These are phyloP conservation scores for Fraxinus excelsior DNA, from an alignment of 257 asterid genomes.

Conservation along the genomic window DNA sequence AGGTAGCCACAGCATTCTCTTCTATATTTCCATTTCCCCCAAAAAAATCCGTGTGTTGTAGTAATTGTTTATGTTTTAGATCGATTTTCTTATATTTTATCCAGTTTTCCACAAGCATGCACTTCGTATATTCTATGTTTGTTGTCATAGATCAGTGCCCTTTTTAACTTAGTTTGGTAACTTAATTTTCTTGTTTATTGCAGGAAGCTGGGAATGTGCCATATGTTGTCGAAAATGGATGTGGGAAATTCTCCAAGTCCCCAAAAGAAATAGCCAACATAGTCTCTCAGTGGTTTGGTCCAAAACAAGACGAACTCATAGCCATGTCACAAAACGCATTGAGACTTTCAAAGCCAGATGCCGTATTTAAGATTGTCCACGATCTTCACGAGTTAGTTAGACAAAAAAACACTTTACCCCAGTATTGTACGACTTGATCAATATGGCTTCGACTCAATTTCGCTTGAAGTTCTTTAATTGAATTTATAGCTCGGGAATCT, in stretches of 20 bases:
- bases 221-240: conserved; percentile 84
- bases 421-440: conserved; percentile 43
- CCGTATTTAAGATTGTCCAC: conserved; percentile 93
- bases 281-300: conserved; percentile 91
- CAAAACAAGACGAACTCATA: conserved; percentile 69
- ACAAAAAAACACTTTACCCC: conserved; percentile 54
- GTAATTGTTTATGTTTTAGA: background rate
- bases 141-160: background rate
- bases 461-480: background rate
- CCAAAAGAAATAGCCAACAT: conserved; percentile 81
- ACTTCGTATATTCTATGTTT: background rate
- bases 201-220: conserved; percentile 99
- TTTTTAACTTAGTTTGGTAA: background rate
- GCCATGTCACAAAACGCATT: conserved; percentile 81
- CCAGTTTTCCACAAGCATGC: background rate
- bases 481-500: background rate
- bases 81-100: background rate
- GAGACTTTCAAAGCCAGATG: conserved; percentile 82
- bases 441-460: background rate
- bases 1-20: conserved; percentile 48
- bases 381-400: conserved; percentile 85
- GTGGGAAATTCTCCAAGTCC: conserved; percentile 89
- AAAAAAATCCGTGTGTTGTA: background rate
- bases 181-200: background rate
- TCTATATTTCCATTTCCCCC: background rate